Evolutionary conservation across 2,329 filamentous ascomycete species (phyloP).

Genomic region (Colletotrichum sp.): DNA sequence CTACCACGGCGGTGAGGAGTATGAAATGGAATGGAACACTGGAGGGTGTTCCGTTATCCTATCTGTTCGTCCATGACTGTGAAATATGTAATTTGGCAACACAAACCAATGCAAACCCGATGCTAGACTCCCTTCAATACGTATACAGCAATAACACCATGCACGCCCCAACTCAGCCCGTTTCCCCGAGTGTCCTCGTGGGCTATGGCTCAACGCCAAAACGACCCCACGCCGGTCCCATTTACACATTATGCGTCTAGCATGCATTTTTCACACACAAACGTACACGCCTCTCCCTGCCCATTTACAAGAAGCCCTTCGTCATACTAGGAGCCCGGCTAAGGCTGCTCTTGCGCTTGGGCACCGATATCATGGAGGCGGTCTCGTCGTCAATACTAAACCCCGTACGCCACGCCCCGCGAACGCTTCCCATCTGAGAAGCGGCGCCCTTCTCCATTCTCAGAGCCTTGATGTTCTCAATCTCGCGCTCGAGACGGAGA

Average conservation of each 20-base stretch:
- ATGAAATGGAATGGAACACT: not conserved
- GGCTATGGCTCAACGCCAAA: constrained; percentile 4
- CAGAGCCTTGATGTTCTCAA: constrained; percentile 83
- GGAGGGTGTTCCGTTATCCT: not conserved
- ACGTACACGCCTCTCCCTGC: not conserved
- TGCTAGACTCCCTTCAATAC: not conserved
- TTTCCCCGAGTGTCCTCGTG: not conserved
- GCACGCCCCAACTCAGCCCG: not conserved
- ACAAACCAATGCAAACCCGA: not conserved
- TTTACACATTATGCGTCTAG: constrained; percentile 15
- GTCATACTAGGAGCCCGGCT: constrained; percentile 70
- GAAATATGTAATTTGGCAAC: not conserved
- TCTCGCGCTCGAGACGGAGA: constrained; percentile 82
- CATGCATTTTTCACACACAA: not conserved
- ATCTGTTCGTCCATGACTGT: not conserved
- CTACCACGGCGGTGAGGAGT: not conserved
- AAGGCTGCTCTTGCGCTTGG: constrained; percentile 70
- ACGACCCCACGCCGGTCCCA: not conserved
- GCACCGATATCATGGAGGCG: constrained; percentile 53
- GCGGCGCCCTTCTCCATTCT: constrained; percentile 64
- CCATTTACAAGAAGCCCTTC: constrained; percentile 73
- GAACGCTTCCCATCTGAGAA: constrained; percentile 29
- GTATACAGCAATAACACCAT: constrained; percentile 10
- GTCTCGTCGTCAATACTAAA: constrained; percentile 45
- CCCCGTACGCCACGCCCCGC: constrained; percentile 35